Base-by-base conservation (phyloP, 1,284 basidiomycete species). In the Trametes versicolor region DNA sequence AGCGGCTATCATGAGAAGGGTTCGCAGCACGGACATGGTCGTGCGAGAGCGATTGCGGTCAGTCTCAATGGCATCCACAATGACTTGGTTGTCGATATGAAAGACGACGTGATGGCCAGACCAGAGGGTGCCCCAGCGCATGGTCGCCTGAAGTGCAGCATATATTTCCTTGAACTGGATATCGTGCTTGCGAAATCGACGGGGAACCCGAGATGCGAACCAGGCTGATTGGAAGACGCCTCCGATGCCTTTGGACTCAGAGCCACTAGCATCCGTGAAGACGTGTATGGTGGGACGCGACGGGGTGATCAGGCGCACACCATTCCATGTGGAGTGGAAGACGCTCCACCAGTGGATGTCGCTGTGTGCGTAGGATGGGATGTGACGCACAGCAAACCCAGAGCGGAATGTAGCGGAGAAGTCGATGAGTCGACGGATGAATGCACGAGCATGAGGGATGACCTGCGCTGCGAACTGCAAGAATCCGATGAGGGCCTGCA, bases 91-190 rank as follows among this genome's bases (percentile, higher is more conserved):
- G 49, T 58, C 62, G 15, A 63, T 63, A 23, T 62, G 60, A 39
- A 62, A 62, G 15, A 63, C 51, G 6, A 58, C 62, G 39, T 63
- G 62, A 12, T n/a, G 29, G 32, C 51, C 62, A 19, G 41, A 0
- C 62, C 62, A 63, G 4, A 15, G 56, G 2, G 12, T 4, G 6
- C 62, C 62, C 62, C 62, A 63, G 17, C 56, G 62, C 4, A 63
- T 23, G 10, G 27, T 29, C 0, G 62, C 62, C 25, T 58, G 62
- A 1, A 58, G 21, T 2, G 36, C 62, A 0, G 56, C 56, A 10
- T 32, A 63, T 10, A 63, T 34, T 21, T 63, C 61, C 29, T 63
- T 63, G 39, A 63, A 63, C 41, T 63, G 61, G 0, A 63, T 58
- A 23, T 63, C 61, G 19, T 25, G 54, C 34, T 56, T 50, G 1